Conservation (phyloP, 257 asterid species). For the Solanum habrochaites region DNA sequence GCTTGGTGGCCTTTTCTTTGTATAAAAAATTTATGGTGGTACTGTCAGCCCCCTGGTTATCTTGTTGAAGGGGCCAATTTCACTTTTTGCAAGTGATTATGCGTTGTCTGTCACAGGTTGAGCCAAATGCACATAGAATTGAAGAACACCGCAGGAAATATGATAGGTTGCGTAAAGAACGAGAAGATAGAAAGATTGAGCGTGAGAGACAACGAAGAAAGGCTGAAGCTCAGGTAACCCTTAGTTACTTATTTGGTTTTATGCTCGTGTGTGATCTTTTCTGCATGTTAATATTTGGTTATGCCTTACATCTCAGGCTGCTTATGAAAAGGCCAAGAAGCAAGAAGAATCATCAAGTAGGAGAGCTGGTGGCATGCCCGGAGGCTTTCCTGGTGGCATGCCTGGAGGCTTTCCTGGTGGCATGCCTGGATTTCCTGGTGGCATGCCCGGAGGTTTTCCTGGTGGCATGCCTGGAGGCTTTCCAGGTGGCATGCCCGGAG, state of each 20-base stretch:
- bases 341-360: conserved; percentile 67
- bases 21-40: background rate
- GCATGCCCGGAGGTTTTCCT: conserved; percentile 24
- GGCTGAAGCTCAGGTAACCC: conserved; percentile 81
- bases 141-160: conserved; percentile 90
- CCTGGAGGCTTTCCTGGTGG: conserved; percentile 36
- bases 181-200: conserved; percentile 61
- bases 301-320: conserved; percentile 45
- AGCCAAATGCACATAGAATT: conserved; percentile 85
- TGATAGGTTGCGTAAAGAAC: conserved; percentile 83
- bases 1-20: background rate
- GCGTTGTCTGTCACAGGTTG: conserved; percentile 40
- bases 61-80: background rate
- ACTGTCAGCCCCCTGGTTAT: background rate
- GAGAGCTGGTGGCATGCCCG: conserved; percentile 34
- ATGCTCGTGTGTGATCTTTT: background rate
- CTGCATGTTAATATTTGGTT: background rate
- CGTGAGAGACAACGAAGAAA: conserved; percentile 67
- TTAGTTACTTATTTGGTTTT: background rate
- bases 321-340: conserved; percentile 87
- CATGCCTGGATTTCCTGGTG: background rate
- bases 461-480: conserved; percentile 43
- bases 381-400: background rate
- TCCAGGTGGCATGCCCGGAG: conserved; percentile 38
- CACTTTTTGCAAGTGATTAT: background rate